A percentile compares a stretch with the other conserved stretches of the same genome.
Evolutionary conservation across 2,329 filamentous ascomycete genomes (phyloP).

Genomic region (Calycina herbarum): DNA sequence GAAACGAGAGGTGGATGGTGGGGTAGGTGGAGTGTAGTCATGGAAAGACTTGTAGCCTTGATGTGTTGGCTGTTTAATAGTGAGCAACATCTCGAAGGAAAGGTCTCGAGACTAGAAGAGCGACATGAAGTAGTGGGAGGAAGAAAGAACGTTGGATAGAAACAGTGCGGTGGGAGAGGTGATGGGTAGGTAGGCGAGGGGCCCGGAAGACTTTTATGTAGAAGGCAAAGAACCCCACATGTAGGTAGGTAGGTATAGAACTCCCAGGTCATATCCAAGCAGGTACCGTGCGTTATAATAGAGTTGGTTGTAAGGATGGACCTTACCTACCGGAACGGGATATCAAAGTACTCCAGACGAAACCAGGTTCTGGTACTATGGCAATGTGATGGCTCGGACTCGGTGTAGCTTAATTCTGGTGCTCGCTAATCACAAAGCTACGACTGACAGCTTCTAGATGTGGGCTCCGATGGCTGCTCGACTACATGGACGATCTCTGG

Average conservation of each 20-base stretch:
- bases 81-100: slow-evolving; percentile 49
- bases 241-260: slow-evolving; percentile 29
- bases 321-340: slow-evolving; percentile 21
- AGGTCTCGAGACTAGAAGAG: slow-evolving; percentile 34
- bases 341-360: slow-evolving; percentile 26
- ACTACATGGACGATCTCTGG: slow-evolving; percentile 33
- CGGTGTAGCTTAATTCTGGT: slow-evolving; percentile 28
- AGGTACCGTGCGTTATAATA: slow-evolving; percentile 34
- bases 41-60: slow-evolving; percentile 48
- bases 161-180: slow-evolving; percentile 21
- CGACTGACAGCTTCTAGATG: slow-evolving; percentile 28
- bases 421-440: slow-evolving; percentile 33
- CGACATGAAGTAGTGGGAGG: slow-evolving; percentile 33
- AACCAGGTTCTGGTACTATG: slow-evolving; percentile 27
- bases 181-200: slow-evolving; percentile 26
- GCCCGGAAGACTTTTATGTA: slow-evolving; percentile 32
- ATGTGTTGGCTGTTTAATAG: slow-evolving; percentile 48
- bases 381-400: slow-evolving; percentile 24
- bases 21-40: slow-evolving; percentile 47
- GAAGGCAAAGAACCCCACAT: slow-evolving; percentile 32
- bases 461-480: slow-evolving; percentile 25
- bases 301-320: slow-evolving; percentile 20
- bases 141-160: slow-evolving; percentile 32
- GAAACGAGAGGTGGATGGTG: slow-evolving; percentile 44
- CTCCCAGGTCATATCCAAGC: slow-evolving; percentile 23